phyloP scores from a whole-genome alignment of 73 alveolate species.

The Tetrahymena thermophila region DNA sequence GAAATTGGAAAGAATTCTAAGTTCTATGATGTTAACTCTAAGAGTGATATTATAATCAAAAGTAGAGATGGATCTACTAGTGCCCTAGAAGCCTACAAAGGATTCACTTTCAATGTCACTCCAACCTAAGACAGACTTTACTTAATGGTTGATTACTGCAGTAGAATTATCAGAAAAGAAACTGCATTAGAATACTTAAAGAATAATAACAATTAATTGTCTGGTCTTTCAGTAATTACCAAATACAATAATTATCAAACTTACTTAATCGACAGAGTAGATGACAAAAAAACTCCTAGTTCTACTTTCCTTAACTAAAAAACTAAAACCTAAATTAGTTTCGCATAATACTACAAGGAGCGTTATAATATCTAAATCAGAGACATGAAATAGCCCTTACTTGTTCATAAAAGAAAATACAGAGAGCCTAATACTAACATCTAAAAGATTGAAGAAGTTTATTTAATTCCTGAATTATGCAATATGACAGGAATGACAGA shows the following conservation, averaged over 20 bases:
- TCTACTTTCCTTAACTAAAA: conserved; percentile 37
- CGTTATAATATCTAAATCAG: conserved; percentile 61
- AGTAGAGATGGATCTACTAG: neutral
- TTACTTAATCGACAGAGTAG: conserved; percentile 67
- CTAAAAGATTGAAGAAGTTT: conserved; percentile 37
- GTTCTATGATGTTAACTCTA: neutral
- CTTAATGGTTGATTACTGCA: conserved; percentile 9
- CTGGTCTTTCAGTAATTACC: conserved; percentile 60
- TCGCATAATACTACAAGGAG: conserved; percentile 66
- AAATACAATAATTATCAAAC: conserved; percentile 64
- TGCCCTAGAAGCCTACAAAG: neutral
- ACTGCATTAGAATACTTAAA: neutral
- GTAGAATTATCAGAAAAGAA: conserved; percentile 25
- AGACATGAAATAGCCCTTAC: conserved; percentile 58
- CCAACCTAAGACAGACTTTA: neutral
- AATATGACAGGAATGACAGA: conserved; percentile 86
- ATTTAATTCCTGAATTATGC: conserved; percentile 83
- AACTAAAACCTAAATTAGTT: conserved; percentile 47
- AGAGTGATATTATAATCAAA: neutral
- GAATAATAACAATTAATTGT: conserved; percentile 4
- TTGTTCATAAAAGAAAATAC: conserved; percentile 36
- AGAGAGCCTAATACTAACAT: conserved; percentile 28
- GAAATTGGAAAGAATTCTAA: neutral
- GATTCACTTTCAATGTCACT: neutral
- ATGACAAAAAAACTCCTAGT: conserved; percentile 60